phyloP scores from a whole-genome alignment of 139 green algal genomes.

The Chlamydomonas applanata region DNA sequence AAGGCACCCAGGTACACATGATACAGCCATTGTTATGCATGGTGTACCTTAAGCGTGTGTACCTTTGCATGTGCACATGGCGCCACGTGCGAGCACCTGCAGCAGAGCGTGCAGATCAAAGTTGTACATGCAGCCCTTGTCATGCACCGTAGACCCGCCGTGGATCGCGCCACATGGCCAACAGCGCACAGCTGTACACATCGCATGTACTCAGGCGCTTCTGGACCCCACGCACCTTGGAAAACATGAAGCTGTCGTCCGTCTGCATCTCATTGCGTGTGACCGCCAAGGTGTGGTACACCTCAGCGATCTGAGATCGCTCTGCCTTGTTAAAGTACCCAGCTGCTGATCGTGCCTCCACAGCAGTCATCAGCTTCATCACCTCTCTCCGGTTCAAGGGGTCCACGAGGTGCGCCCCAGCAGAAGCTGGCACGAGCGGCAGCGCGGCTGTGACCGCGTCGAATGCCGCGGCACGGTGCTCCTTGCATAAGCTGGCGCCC shows the following conservation, averaged over 20 bases:
- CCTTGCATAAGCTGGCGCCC: conserved; percentile 15
- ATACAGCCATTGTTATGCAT: too few species aligned
- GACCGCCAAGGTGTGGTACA: conserved; percentile 23
- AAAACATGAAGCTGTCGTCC: conserved; percentile 76
- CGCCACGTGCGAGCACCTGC: not conserved
- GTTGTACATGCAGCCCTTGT: not conserved
- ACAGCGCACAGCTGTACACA: too few species aligned
- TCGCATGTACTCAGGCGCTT: too few species aligned
- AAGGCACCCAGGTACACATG: too few species aligned
- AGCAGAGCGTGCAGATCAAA: too few species aligned
- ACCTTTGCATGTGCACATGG: not conserved
- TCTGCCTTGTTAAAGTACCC: conserved; percentile 27
- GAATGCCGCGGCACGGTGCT: conserved; percentile 32
- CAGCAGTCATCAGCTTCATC: conserved; percentile 43
- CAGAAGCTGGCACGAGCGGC: not conserved
- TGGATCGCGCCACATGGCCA: not conserved
- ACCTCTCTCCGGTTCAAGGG: conserved; percentile 33
- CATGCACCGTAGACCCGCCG: not conserved
- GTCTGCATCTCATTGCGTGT: conserved; percentile 32
- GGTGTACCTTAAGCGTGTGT: not conserved
- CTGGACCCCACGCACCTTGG: conserved; percentile 36
- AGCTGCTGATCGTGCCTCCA: conserved; percentile 13
- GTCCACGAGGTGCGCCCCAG: conserved; percentile 7
- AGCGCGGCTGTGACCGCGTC: conserved; percentile 14
- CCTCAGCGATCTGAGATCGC: conserved; percentile 13